phyloP scores from a whole-genome alignment of 2,329 filamentous ascomycete species.

The Cladophialophora yegresii region DNA sequence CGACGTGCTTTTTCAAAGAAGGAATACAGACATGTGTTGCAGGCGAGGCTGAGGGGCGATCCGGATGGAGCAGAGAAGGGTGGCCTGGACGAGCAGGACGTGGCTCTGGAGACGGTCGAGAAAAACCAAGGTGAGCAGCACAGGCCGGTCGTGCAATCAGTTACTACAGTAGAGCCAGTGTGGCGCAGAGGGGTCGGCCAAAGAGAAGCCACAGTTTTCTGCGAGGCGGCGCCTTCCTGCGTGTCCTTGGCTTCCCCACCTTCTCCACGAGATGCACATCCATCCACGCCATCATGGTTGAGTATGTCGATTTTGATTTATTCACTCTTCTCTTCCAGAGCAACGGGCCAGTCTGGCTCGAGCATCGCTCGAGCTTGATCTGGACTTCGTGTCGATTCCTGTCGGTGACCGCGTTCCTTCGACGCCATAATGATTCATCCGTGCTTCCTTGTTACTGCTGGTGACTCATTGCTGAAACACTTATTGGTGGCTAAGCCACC shows the following conservation, averaged over 20 bases:
- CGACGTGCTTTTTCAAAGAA: slow-evolving; percentile 53
- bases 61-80: slow-evolving; percentile 18
- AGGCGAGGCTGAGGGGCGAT: slow-evolving; percentile 25
- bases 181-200: background rate
- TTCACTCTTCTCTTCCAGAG: background rate
- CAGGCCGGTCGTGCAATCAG: background rate
- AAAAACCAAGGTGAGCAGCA: slow-evolving; percentile 6
- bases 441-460: background rate
- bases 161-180: background rate
- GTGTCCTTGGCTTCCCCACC: background rate
- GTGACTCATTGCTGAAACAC: background rate
- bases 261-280: background rate
- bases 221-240: background rate
- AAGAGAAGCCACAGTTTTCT: background rate
- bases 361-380: background rate
- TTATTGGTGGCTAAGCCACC: background rate
- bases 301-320: background rate
- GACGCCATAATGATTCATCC: background rate
- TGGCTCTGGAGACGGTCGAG: slow-evolving; percentile 14
- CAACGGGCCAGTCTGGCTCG: background rate
- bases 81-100: slow-evolving; percentile 5
- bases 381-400: background rate
- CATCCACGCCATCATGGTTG: no score
- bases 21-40: slow-evolving; percentile 27
- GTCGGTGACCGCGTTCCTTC: background rate